Conservation (phyloP, 1,284 basidiomycete genomes). For the Ganoderma boninense region DNA sequence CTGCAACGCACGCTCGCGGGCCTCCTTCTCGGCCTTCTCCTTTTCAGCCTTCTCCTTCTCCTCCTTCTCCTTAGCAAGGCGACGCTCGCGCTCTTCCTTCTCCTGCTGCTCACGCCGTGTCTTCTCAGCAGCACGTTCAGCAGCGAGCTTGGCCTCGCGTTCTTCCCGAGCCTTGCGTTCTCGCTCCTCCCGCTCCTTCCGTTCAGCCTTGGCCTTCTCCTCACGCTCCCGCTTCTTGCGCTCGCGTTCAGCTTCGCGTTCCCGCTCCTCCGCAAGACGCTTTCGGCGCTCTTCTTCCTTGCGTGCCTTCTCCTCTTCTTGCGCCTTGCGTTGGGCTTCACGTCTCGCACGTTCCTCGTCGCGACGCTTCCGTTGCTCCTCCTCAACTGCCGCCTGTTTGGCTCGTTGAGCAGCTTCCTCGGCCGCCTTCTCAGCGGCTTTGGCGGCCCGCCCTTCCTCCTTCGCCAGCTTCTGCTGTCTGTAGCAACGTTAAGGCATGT, state of each 20-base stretch:
- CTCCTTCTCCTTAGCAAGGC: slow-evolving; percentile 54
- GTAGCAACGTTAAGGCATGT: slow-evolving; percentile 22
- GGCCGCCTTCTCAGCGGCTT: slow-evolving; percentile 83
- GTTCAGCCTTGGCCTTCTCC: slow-evolving; percentile 69
- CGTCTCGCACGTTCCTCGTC: slow-evolving; percentile 78
- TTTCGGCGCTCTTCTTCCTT: slow-evolving; percentile 84
- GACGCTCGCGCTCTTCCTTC: slow-evolving; percentile 69
- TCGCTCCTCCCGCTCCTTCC: slow-evolving; percentile 70
- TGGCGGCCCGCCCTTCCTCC: slow-evolving; percentile 86
- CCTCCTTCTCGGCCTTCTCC: slow-evolving; percentile 65
- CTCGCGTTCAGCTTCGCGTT: slow-evolving; percentile 71
- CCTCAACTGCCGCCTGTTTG: slow-evolving; percentile 69
- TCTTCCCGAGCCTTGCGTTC: slow-evolving; percentile 68
- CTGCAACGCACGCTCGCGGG: slow-evolving; percentile 48
- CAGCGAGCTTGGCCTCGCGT: slow-evolving; percentile 57
- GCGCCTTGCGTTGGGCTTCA: slow-evolving; percentile 77
- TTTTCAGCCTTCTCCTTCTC: slow-evolving; percentile 68
- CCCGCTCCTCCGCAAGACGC: slow-evolving; percentile 74
- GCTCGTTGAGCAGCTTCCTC: slow-evolving; percentile 80
- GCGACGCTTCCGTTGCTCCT: slow-evolving; percentile 71
- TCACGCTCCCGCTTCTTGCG: slow-evolving; percentile 68
- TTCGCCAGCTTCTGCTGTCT: slow-evolving; percentile 93
- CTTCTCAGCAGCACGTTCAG: slow-evolving; percentile 58
- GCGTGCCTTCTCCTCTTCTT: slow-evolving; percentile 81
- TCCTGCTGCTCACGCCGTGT: slow-evolving; percentile 61